Percentiles rank a stretch among this genome's conserved stretches.
phyloP scores from a whole-genome alignment of 768 basidiomycete species.

The Mycena albidolilacea region DNA sequence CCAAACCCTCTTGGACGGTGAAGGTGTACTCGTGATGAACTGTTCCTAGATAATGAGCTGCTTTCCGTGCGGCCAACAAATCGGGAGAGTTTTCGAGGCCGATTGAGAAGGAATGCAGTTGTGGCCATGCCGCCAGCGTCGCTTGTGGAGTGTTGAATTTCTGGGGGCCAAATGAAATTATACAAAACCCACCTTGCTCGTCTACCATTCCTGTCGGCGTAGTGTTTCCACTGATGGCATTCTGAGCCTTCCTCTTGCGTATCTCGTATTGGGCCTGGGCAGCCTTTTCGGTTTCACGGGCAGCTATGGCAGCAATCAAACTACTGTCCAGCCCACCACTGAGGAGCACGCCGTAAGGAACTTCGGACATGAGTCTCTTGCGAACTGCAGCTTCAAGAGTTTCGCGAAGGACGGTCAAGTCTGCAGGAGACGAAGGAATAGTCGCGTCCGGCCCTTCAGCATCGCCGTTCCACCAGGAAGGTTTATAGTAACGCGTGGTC shows the following conservation, averaged over 20 bases:
- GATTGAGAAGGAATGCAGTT: conserved; percentile 97
- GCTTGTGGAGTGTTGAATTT: conserved; percentile 54
- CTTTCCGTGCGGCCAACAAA: conserved; percentile 93
- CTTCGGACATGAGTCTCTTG: conserved; percentile 98
- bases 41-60: conserved; percentile 93
- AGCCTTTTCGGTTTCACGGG: conserved; percentile 94
- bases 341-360: conserved; percentile 96
- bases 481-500: conserved; percentile 88
- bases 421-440: conserved; percentile 72
- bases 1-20: conserved; percentile 97
- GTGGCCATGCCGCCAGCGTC: conserved; percentile 91
- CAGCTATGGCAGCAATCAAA: conserved; percentile 95
- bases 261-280: conserved; percentile 82
- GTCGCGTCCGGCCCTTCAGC: conserved; percentile 67
- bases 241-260: conserved; percentile 72
- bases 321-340: conserved; percentile 97
- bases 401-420: conserved; percentile 82
- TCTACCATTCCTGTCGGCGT: conserved; percentile 65
- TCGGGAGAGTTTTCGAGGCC: conserved; percentile 97
- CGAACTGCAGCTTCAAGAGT: conserved; percentile 92
- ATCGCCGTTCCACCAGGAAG: conserved; percentile 93
- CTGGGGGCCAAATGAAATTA: background rate
- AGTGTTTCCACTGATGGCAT: conserved; percentile 68
- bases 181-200: conserved; percentile 67
- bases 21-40: conserved; percentile 98